A percentile compares a stretch with the other conserved stretches of the same genome.
Evolutionary conservation across 129 eudicot species (phyloP).

Genomic region (Artemisia annua): DNA sequence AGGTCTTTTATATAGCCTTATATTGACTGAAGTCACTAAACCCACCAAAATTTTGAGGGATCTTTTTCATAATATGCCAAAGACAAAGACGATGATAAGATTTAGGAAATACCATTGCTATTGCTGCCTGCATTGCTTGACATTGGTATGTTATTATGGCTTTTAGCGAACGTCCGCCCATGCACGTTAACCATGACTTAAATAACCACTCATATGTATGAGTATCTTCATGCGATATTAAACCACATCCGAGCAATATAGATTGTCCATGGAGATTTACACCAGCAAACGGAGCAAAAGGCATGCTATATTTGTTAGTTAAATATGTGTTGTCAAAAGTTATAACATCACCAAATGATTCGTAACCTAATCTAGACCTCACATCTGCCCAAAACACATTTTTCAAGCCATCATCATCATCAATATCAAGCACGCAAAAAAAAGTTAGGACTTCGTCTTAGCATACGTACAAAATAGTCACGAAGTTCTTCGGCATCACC

Average conservation of each 20-base stretch:
- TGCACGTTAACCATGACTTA: slow-evolving; percentile 26
- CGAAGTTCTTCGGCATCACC: too few relatives aligned
- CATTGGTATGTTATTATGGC: slow-evolving; percentile 69
- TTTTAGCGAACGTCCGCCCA: slow-evolving; percentile 71
- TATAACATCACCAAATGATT: too few relatives aligned
- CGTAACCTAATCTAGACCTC: slow-evolving; percentile 12
- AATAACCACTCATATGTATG: slow-evolving; percentile 76
- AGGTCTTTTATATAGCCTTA: too few relatives aligned
- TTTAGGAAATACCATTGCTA: slow-evolving; percentile 59
- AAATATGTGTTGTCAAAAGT: slow-evolving; percentile 30
- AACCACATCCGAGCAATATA: slow-evolving; percentile 82
- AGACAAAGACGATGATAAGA: too few relatives aligned
- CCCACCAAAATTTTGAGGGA: background rate
- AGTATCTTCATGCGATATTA: slow-evolving; percentile 64
- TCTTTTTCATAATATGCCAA: too few relatives aligned
- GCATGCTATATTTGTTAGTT: slow-evolving; percentile 74
- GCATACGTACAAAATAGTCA: slow-evolving; percentile 43
- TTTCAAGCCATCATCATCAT: slow-evolving; percentile 67
- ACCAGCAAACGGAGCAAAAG: slow-evolving; percentile 78
- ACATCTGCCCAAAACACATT: slow-evolving; percentile 82
- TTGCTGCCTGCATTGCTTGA: slow-evolving; percentile 39
- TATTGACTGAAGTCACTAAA: too few relatives aligned
- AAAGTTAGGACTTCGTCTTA: slow-evolving; percentile 24
- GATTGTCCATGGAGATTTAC: slow-evolving; percentile 92
- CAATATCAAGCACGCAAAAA: slow-evolving; percentile 74